Evolutionary conservation across 2,329 filamentous ascomycete genomes (phyloP).

Genomic region (Colletotrichum truncatum): DNA sequence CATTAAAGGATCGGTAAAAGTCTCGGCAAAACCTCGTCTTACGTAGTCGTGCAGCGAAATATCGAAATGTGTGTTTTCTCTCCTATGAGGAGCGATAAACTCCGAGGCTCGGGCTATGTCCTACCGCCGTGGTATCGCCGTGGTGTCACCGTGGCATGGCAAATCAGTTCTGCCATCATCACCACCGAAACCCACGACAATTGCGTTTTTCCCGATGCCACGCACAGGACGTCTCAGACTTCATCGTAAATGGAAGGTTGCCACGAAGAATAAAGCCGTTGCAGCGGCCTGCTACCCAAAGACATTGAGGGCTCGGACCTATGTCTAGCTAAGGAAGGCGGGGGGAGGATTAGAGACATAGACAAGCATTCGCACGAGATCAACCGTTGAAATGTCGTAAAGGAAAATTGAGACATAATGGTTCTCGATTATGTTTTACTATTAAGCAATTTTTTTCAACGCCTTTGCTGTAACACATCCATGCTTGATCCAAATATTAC

Average conservation of each 20-base stretch:
- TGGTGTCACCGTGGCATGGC: not conserved
- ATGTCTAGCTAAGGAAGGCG: not conserved
- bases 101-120: not conserved
- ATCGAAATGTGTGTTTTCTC: not conserved
- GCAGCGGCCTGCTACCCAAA: conserved; percentile 2
- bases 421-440: conserved; percentile 21
- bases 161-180: not conserved
- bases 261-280: not conserved
- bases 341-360: conserved; percentile 9
- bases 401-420: conserved; percentile 19
- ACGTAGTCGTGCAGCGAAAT: conserved; percentile 1
- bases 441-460: conserved; percentile 5
- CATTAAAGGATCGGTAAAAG: not conserved
- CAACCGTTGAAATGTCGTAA: conserved; percentile 24
- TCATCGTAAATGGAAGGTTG: conserved; percentile 7
- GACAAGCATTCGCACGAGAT: conserved; percentile 5
- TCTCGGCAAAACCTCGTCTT: conserved; percentile 4
- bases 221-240: not conserved
- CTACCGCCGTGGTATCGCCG: not conserved
- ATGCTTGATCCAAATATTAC: not conserved
- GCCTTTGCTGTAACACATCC: conserved; percentile 5
- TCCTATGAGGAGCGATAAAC: not conserved
- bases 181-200: not conserved
- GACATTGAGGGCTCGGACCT: not conserved
- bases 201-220: not conserved